phyloP scores from a whole-genome alignment of 1,139 yeast species.

The Candida glucosophila region DNA sequence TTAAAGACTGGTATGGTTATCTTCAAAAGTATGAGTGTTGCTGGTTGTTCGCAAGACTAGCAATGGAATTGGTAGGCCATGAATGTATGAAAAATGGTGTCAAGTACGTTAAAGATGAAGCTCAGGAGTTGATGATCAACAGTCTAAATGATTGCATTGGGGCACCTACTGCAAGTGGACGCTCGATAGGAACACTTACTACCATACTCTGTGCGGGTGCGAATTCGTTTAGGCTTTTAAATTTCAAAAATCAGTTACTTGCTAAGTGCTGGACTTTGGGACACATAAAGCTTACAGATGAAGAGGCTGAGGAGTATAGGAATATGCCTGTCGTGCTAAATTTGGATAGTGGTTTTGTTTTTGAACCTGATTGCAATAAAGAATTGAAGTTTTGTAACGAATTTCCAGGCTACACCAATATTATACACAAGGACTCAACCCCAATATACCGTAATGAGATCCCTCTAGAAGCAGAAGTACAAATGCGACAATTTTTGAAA shows the following conservation, averaged over 20 bases:
- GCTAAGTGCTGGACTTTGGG: constrained; percentile 34
- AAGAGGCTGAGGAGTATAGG: constrained; percentile 21
- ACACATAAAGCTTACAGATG: constrained; percentile 23
- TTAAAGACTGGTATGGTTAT: constrained; percentile 12
- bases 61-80: constrained; percentile 15
- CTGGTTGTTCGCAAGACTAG: constrained; percentile 22
- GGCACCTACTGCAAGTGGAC: constrained; percentile 10
- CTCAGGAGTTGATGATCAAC: constrained; percentile 11
- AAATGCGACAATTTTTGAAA: constrained; percentile 12
- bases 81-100: constrained; percentile 23
- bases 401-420: constrained; percentile 15
- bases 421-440: constrained; percentile 7
- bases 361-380: constrained; percentile 18
- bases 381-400: constrained; percentile 16
- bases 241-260: constrained; percentile 21
- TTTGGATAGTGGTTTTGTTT: constrained; percentile 21
- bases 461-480: constrained; percentile 13
- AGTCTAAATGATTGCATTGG: constrained; percentile 7
- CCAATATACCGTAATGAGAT: constrained; percentile 11
- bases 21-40: constrained; percentile 18
- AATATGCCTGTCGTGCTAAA: constrained; percentile 34
- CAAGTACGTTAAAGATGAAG: constrained; percentile 20
- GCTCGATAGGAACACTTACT: constrained; percentile 13
- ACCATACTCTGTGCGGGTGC: constrained; percentile 31
- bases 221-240: constrained; percentile 19